Evolutionary conservation across 2,329 filamentous ascomycete genomes (phyloP), one percentile per base, ranked within the genome.

Genomic region (Tympanopsis confertula): DNA sequence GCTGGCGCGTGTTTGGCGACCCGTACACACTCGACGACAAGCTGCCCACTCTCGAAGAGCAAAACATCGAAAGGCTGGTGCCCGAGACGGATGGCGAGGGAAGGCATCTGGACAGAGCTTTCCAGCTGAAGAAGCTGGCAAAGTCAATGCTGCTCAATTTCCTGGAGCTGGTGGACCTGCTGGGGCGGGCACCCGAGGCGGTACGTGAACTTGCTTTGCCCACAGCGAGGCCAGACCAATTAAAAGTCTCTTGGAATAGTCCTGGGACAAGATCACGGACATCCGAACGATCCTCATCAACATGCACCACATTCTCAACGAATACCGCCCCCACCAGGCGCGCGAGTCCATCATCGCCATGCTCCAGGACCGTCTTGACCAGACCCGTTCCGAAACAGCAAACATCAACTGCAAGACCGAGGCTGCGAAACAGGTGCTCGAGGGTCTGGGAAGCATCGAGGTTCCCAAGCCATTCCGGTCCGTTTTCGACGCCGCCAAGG

Each of bases 271-370:
- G 54, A 69, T 89, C 35, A 67, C 76, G 33, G 82, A 96, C 55
- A 61, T 98, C 20, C 72, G 82, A 49, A 87, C 81, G 13, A 63
- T 96, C 19, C 81, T 94, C 44, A 79, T 89, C 56, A 96, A 96
- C 56, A 82, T 93, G 51, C 87, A 95, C 59, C 86, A 93, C 51
- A 71, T 94, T 38, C 77, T 96, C 46, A 98, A 98, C 57, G 81
- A 94, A 57, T 96, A 94, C 60, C 74, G 89, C 20, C 88, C 88
- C 7, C 88, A 95, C 55, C 89, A 96, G 61, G 87, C 88, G 18
- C 66, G 89, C 33, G 88, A 95, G 62, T 87, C 81, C 19, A 66
- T 94, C 41, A 94, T 94, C 20, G 62, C 81, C 46, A 74, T 89
- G 65, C 87, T 95, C 82, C 84, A 94, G 59, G 80, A 83, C 46